Percentiles rank a stretch among this genome's conserved stretches.
Evolutionary conservation across 108 stramenopile genomes (phyloP).

Genomic region (Cylindrotheca closterium): DNA sequence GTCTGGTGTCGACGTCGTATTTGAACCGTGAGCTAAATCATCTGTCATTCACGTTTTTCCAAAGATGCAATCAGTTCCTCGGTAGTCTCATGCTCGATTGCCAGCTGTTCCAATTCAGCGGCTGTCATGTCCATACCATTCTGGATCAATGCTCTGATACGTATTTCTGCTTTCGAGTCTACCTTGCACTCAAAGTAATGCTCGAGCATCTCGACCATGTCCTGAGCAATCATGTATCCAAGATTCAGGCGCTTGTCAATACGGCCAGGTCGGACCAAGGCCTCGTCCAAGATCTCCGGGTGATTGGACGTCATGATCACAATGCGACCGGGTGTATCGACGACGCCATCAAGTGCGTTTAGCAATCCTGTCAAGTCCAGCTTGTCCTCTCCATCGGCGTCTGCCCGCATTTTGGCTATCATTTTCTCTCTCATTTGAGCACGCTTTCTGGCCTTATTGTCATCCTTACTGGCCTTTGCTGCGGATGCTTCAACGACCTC

Average conservation of each 20-base stretch:
- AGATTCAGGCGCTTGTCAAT: slow-evolving; percentile 65
- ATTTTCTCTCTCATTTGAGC: too few species aligned
- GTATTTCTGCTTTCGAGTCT: not conserved
- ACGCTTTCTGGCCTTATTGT: too few species aligned
- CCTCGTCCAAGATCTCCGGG: slow-evolving; percentile 63
- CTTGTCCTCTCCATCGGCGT: too few species aligned
- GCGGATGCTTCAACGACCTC: too few species aligned
- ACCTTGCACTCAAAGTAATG: slow-evolving; percentile 54
- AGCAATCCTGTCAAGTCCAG: slow-evolving; percentile 55
- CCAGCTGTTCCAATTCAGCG: slow-evolving; percentile 34
- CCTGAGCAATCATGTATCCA: slow-evolving; percentile 35
- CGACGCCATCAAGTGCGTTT: slow-evolving; percentile 72
- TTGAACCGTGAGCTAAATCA: too few species aligned
- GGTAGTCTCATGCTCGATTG: slow-evolving; percentile 17
- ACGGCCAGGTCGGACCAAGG: slow-evolving; percentile 69
- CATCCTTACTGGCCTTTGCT: too few species aligned
- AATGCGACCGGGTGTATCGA: slow-evolving; percentile 66
- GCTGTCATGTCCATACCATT: slow-evolving; percentile 19
- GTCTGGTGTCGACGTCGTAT: too few species aligned
- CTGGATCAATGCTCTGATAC: slow-evolving; percentile 7
- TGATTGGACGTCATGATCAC: slow-evolving; percentile 75
- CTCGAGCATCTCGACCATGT: slow-evolving; percentile 37
- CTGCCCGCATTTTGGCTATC: too few species aligned
- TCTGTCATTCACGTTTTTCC: too few species aligned
- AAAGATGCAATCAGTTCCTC: slow-evolving; percentile 18